Base-by-base conservation (phyloP, 2,329 filamentous ascomycete genomes). In the Calonectria pauciramosa region DNA sequence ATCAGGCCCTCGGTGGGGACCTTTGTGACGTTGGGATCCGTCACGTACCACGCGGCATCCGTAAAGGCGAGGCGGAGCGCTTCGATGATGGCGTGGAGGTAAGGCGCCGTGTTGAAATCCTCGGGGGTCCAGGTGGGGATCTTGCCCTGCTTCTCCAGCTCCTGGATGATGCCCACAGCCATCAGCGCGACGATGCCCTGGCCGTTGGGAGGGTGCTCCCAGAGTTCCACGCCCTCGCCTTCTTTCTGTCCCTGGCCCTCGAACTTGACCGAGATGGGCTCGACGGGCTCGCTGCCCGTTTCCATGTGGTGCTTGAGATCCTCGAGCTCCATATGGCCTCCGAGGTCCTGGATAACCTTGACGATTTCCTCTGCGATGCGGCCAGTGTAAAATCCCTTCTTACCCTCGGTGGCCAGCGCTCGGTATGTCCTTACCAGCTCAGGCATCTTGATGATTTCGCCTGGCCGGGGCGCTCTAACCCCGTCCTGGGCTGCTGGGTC, bases 171-270 rank as follows among this genome's bases (percentile, higher is more conserved):
- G 1, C 97, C 97, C 0, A 99, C 88, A 0, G 97, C 95, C 93
- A 99, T 98, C 38, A 99, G 88, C 0, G 97, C 97, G 2, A 99
- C 95, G 77, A 99, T 96, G 2, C 97, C 97, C 85, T 99, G 97
- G 0, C 97, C 96, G 81, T 99, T 99, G 11, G 97, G 97, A 44
- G 96, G 96, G 83, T 99, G 96, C 82, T 99, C 97, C 96, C 96
- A 99, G 0, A 99, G 88, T 82, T 98, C 93, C 52, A 98, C 90
- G 13, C 92, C 92, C 16, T 87, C 84, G 11, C 84, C 77, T 8
- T 77, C 76, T 2, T 76, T 75, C 13, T 79, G 83, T 4, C 87
- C 87, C 80, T 95, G 94, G 11, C 94, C 93, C 0, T 88, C 90
- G 85, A 96, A 96, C 74, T 93, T 92, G 65, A 98, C 89, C 0